Evolutionary conservation across 768 basidiomycete species (phyloP).

Genomic region (Leccinum uliginosum): DNA sequence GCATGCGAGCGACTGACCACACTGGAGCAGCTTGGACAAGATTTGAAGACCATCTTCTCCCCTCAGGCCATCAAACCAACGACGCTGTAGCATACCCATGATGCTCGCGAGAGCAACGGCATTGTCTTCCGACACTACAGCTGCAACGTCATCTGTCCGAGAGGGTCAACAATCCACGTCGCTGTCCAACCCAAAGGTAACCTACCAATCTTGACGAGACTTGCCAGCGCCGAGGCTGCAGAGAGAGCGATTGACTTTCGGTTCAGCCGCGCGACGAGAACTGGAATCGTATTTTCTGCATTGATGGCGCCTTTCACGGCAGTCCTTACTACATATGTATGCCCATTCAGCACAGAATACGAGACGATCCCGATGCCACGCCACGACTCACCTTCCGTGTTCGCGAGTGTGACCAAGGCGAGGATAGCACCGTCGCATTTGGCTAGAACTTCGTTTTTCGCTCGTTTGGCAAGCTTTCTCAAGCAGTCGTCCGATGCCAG

Average conservation of each 20-base stretch:
- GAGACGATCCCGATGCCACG: not conserved
- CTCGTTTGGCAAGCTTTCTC: constrained; percentile 14
- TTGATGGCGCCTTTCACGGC: constrained; percentile 15
- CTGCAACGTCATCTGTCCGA: constrained; percentile 14
- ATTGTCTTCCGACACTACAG: constrained; percentile 1
- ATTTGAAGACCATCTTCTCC: constrained; percentile 25
- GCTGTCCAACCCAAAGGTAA: not conserved
- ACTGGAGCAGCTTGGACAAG: constrained; percentile 16
- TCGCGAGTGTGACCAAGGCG: constrained; percentile 15
- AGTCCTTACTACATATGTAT: not conserved
- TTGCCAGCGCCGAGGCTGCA: constrained; percentile 16
- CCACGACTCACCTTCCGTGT: constrained; percentile 4
- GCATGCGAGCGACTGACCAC: constrained; percentile 16
- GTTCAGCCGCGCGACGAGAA: constrained; percentile 16
- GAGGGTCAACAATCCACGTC: not conserved
- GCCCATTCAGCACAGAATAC: not conserved
- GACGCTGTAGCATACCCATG: constrained; percentile 19
- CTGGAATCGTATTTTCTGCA: constrained; percentile 8
- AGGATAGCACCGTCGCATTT: constrained; percentile 17
- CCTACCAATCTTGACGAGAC: constrained; percentile 19
- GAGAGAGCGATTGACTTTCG: constrained; percentile 15
- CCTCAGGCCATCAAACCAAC: constrained; percentile 26
- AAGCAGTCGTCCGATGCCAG: constrained; percentile 8
- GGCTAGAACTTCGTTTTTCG: constrained; percentile 1
- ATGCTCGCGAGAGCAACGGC: constrained; percentile 9